Percentiles rank a stretch among this genome's conserved stretches.
phyloP scores from a whole-genome alignment of 2,329 filamentous ascomycete genomes.

The Diaporthe sp. region DNA sequence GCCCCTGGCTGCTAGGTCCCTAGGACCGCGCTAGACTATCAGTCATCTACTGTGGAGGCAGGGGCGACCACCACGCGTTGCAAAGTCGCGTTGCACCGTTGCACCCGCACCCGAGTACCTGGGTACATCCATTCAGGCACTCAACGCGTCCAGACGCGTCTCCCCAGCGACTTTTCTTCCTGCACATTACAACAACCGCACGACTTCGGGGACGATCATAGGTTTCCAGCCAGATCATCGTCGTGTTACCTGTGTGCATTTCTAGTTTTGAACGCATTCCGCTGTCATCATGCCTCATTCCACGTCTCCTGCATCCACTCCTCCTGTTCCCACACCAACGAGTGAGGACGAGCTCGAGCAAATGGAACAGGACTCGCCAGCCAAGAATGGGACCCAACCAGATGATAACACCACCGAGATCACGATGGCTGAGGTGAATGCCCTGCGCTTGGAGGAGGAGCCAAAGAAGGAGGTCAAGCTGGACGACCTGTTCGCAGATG shows the following conservation, averaged over 20 bases:
- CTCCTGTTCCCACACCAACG: conserved; percentile 39
- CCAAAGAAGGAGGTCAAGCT: conserved; percentile 64
- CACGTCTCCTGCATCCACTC: conserved; percentile 49
- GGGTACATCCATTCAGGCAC: conserved; percentile 3
- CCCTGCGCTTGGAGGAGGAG: conserved; percentile 43
- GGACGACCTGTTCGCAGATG: conserved; percentile 71
- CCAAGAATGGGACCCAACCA: conserved; percentile 50
- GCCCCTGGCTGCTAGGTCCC: too few species aligned
- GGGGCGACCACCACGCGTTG: background rate
- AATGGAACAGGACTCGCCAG: conserved; percentile 48
- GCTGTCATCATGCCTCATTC: conserved; percentile 60
- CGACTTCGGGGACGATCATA: background rate
- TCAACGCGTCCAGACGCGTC: conserved; percentile 35
- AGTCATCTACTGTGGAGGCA: background rate
- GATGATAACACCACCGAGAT: conserved; percentile 52
- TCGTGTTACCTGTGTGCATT: background rate
- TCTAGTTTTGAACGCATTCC: background rate
- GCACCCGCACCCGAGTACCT: background rate
- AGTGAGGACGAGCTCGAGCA: conserved; percentile 38
- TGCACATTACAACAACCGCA: background rate
- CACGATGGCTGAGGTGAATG: conserved; percentile 56
- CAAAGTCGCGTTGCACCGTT: background rate
- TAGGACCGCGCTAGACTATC: background rate
- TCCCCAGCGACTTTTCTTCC: conserved; percentile 14
- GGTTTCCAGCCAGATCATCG: background rate